Evolutionary conservation across 1,139 yeast genomes (phyloP).

Genomic region (Blastobotrys ciferrii): DNA sequence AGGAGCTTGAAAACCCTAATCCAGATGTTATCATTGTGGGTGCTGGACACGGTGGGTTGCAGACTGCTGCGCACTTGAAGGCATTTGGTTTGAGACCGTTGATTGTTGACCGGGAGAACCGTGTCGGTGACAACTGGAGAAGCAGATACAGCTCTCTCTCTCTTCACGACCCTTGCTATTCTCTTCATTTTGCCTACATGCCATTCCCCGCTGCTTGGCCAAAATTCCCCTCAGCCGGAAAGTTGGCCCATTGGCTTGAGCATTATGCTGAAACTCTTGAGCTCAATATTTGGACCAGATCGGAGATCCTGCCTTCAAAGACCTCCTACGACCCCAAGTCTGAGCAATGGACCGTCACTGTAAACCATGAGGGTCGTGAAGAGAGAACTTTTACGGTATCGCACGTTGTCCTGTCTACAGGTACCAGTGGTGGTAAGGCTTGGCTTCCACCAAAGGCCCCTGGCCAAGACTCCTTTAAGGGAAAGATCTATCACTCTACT

Average conservation of each 20-base stretch:
- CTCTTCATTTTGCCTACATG: slow-evolving; percentile 43
- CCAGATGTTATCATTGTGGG: slow-evolving; percentile 47
- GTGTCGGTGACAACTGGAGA: slow-evolving; percentile 49
- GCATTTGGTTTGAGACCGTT: slow-evolving; percentile 42
- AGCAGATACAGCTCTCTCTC: slow-evolving; percentile 45
- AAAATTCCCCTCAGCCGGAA: slow-evolving; percentile 45
- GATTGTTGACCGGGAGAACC: slow-evolving; percentile 40
- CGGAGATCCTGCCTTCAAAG: slow-evolving; percentile 29
- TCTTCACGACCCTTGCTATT: slow-evolving; percentile 46
- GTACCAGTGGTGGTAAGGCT: slow-evolving; percentile 45
- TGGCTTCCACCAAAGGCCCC: slow-evolving; percentile 40
- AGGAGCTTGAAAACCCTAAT: slow-evolving; percentile 29
- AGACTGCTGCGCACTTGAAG: slow-evolving; percentile 44
- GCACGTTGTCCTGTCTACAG: slow-evolving; percentile 45
- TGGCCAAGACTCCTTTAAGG: slow-evolving; percentile 41
- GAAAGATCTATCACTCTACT: slow-evolving; percentile 43
- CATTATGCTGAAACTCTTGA: slow-evolving; percentile 43
- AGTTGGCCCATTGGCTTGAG: slow-evolving; percentile 45
- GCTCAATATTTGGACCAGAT: slow-evolving; percentile 41
- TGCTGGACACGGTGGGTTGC: slow-evolving; percentile 47
- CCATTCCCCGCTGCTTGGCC: slow-evolving; percentile 44
- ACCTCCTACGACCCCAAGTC: slow-evolving; percentile 37
- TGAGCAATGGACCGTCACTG: slow-evolving; percentile 39
- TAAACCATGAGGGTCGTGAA: slow-evolving; percentile 22
- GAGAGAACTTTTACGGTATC: slow-evolving; percentile 23